phyloP scores from a whole-genome alignment of 768 basidiomycete species.

The Tylopilus rubrobrunneus region DNA sequence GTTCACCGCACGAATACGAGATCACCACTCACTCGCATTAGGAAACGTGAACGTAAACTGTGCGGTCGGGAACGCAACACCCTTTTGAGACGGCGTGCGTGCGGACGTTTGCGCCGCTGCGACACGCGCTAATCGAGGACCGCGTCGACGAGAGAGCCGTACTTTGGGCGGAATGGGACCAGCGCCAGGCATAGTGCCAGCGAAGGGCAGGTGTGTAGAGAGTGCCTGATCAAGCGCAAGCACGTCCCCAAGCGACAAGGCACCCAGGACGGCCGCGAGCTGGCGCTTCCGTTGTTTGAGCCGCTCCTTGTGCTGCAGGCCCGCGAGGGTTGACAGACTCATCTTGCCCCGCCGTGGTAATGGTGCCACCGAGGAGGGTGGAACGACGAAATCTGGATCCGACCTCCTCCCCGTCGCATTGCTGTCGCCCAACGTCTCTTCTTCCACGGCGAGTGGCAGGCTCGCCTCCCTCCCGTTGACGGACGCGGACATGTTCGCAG shows the following conservation, averaged over 20 bases:
- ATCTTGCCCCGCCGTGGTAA: conserved; percentile 42
- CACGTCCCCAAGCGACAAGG: conserved; percentile 61
- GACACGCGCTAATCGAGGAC: conserved; percentile 48
- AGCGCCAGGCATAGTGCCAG: conserved; percentile 34
- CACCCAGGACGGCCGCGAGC: conserved; percentile 65
- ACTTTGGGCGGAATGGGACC: conserved; percentile 33
- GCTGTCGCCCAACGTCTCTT: conserved; percentile 33
- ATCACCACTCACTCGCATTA: conserved; percentile 65
- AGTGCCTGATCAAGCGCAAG: conserved; percentile 78
- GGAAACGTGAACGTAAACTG: conserved; percentile 61
- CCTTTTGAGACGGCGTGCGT: conserved; percentile 13
- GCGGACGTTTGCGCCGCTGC: conserved; percentile 23
- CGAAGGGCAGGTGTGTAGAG: conserved; percentile 39
- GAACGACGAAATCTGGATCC: conserved; percentile 19
- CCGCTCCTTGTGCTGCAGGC: conserved; percentile 72
- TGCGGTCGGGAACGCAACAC: conserved; percentile 44
- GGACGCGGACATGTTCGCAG: conserved; percentile 50
- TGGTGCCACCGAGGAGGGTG: conserved; percentile 17
- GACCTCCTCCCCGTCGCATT: conserved; percentile 22
- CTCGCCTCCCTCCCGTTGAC: conserved; percentile 40
- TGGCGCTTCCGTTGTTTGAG: conserved; percentile 66
- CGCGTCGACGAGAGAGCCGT: conserved; percentile 53
- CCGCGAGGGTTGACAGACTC: conserved; percentile 59
- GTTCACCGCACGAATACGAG: conserved; percentile 19
- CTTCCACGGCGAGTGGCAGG: conserved; percentile 41